phyloP scores from a whole-genome alignment of 176 grass and related monocot species.

The Carex pumila region DNA sequence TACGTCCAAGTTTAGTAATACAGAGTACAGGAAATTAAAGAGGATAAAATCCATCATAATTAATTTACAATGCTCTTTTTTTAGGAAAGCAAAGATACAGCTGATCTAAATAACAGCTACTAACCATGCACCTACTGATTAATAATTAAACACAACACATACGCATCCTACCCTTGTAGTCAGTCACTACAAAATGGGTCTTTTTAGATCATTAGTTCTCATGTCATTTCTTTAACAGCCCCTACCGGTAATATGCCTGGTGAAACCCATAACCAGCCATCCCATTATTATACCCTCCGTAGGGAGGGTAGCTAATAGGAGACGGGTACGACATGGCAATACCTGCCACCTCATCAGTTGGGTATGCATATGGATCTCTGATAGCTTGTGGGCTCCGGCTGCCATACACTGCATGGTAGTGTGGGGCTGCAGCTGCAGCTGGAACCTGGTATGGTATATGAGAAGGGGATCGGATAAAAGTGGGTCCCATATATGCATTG shows the following conservation, averaged over 20 bases:
- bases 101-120: conserved; percentile 50
- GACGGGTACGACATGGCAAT: conserved; percentile 52
- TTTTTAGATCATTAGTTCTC: conserved; percentile 55
- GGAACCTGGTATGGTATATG: conserved; percentile 32
- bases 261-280: conserved; percentile 59
- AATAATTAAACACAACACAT: conserved; percentile 28
- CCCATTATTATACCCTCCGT: conserved; percentile 45
- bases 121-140: conserved; percentile 43
- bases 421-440: conserved; percentile 25
- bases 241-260: conserved; percentile 74
- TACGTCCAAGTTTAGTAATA: conserved; percentile 46
- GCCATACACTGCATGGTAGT: conserved; percentile 59
- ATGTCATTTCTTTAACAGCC: conserved; percentile 45
- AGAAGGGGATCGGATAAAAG: conserved; percentile 47
- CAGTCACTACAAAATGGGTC: conserved; percentile 79
- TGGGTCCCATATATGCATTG: conserved; percentile 41
- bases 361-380: conserved; percentile 68
- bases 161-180: conserved; percentile 69
- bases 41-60: conserved; percentile 43
- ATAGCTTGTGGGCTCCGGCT: conserved; percentile 55
- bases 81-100: conserved; percentile 37
- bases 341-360: conserved; percentile 44
- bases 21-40: conserved; percentile 31
- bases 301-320: conserved; percentile 65
- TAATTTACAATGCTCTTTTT: conserved; percentile 71